Conservation (phyloP, 495 filamentous ascomycete genomes). For the Xylaria cubensis region DNA sequence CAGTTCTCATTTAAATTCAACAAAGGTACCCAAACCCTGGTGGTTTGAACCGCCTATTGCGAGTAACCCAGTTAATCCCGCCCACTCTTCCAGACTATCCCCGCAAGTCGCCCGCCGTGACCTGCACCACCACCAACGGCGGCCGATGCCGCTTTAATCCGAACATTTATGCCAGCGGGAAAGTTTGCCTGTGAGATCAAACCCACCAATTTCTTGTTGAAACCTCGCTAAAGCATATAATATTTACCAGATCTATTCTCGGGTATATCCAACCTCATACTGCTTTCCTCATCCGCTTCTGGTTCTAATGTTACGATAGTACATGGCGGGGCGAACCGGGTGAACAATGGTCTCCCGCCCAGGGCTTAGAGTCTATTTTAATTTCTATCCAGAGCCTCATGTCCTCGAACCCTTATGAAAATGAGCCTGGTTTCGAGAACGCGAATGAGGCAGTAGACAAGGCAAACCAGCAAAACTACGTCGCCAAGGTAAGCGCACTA, state of each 20-base stretch:
- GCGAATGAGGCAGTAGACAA: constrained; percentile 70
- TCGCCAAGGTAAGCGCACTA: constrained; percentile 73
- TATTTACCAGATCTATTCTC: constrained; percentile 74
- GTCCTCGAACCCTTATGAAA: constrained; percentile 92
- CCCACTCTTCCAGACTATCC: constrained; percentile 73
- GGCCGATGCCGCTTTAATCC: constrained; percentile 92
- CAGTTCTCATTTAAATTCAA: constrained; percentile 73
- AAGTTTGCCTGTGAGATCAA: constrained; percentile 81
- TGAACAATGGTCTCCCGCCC: constrained; percentile 95
- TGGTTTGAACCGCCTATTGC: not conserved
- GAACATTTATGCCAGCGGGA: constrained; percentile 91
- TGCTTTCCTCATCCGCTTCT: constrained; percentile 14
- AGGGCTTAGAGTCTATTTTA: constrained; percentile 91
- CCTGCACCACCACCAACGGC: constrained; percentile 81
- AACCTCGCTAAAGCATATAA: constrained; percentile 28
- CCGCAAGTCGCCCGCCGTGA: constrained; percentile 77
- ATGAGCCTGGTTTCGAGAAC: constrained; percentile 92
- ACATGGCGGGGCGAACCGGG: constrained; percentile 91
- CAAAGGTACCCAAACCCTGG: constrained; percentile 54
- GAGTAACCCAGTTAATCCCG: constrained; percentile 1
- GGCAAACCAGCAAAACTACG: constrained; percentile 78
- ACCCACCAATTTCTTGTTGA: not conserved
- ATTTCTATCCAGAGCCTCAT: constrained; percentile 97
- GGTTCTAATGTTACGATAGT: constrained; percentile 56
- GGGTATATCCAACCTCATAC: constrained; percentile 62